A percentile compares a stretch with the other conserved stretches of the same genome.
Evolutionary conservation across 2,329 filamentous ascomycete species (phyloP).

Genomic region (Botryosphaeria dothidea): DNA sequence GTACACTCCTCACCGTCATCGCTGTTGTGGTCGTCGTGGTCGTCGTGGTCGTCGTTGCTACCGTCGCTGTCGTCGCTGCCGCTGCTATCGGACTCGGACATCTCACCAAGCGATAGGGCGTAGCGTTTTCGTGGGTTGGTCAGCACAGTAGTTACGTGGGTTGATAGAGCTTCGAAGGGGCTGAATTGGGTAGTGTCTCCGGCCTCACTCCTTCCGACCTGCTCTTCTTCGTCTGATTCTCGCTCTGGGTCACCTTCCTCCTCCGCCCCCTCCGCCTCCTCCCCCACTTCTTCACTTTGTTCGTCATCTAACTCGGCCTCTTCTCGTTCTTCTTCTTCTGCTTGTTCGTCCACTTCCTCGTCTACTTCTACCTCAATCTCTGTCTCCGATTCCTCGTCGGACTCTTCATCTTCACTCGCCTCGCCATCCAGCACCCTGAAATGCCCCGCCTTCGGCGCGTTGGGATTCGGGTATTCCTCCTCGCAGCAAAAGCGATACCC

Average conservation of each 20-base stretch:
- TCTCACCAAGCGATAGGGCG: background rate
- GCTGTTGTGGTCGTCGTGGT: background rate
- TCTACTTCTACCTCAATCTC: background rate
- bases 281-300: background rate
- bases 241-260: background rate
- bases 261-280: background rate
- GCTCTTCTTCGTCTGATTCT: background rate
- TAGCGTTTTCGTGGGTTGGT: background rate
- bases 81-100: background rate
- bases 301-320: background rate
- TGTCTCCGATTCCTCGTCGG: background rate
- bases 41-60: background rate
- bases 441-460: background rate
- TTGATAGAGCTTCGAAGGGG: background rate
- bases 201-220: too few relatives aligned
- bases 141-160: background rate
- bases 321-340: background rate
- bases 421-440: background rate
- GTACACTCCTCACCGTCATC: background rate
- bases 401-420: background rate
- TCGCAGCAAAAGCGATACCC: background rate
- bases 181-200: background rate
- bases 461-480: background rate
- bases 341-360: background rate
- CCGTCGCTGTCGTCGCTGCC: background rate